Base-by-base conservation (phyloP, 257 asterid species). In the Leptodermis oblonga region DNA sequence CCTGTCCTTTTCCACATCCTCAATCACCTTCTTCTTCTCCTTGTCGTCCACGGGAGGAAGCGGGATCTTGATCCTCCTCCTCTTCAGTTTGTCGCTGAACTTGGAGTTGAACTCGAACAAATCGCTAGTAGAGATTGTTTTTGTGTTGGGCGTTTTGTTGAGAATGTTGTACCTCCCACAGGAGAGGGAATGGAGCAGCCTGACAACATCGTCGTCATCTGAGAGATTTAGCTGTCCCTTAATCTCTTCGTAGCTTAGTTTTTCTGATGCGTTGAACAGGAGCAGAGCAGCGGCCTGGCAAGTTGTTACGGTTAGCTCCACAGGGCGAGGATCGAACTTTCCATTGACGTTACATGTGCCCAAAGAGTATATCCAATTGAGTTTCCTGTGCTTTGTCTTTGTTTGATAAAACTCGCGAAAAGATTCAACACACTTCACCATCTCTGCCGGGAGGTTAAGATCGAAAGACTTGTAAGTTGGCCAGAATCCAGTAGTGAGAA, bases 31-130 rank as follows among this genome's bases (percentile, higher is more conserved):
- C 36, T 56, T 56, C 37, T 15, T 56, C 4, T 56, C 62, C 37
- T 15, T 56, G 0, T 56, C 62, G 20, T 56, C 62, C 18, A 56
- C 22, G 5, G 62, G 62, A 5, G 62, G 62, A 13, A 11, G 34
- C 22, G 62, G 62, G 30, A 56, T 33, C 37, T 28, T 56, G 20
- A 56, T 28, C 62, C 39, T 56, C 62, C 62, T 56, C 62, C 1
- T 3, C 36, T 56, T n/a, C n/a, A n/a, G n/a, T n/a, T n/a, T 56
- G n/a, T 56, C 39, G 39, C 33, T 56, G 26, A 56, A 56, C n/a
- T 56, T 56, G 36, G 37, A 4, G 37, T 56, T 56, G n/a, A 56
- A 26, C 62, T 56, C 62, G 30, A 56, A 56, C 0, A 56, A 15
- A 26, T 56, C 62, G 36, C 17, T 56, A 1, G 5, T 11, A 4